phyloP scores from a whole-genome alignment of 1,284 basidiomycete genomes.

The Taiwanofungus camphoratus region DNA sequence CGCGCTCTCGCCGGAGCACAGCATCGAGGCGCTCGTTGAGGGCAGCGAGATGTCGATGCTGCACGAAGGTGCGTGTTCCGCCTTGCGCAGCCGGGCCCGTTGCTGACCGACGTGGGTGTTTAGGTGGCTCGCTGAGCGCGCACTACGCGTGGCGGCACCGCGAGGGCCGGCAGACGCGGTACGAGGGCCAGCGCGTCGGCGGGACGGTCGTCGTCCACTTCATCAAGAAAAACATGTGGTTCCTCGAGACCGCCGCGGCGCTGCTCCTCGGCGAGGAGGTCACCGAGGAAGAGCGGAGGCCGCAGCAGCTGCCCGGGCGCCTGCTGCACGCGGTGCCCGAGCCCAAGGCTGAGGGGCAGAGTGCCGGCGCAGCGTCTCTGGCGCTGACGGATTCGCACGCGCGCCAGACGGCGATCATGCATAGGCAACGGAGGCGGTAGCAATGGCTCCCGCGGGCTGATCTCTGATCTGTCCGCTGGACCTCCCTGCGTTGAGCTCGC shows the following conservation, averaged over 20 bases:
- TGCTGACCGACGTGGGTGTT: background rate
- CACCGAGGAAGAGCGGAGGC: conserved; percentile 33
- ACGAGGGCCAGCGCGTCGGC: conserved; percentile 70
- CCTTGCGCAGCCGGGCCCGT: conserved; percentile 1
- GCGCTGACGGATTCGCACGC: background rate
- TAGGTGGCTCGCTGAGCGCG: conserved; percentile 48
- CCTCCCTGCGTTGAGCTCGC: too few relatives aligned
- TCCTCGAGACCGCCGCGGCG: conserved; percentile 87
- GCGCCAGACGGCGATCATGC: background rate
- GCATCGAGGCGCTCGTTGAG: conserved; percentile 91
- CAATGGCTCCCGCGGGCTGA: too few relatives aligned
- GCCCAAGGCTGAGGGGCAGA: background rate
- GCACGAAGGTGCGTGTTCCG: conserved; percentile 43
- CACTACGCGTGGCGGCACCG: conserved; percentile 63
- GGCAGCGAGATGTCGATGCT: conserved; percentile 77
- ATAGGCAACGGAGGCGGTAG: background rate
- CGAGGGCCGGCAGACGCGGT: conserved; percentile 63
- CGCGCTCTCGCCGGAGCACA: conserved; percentile 61
- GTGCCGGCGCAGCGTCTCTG: too few relatives aligned
- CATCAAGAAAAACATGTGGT: conserved; percentile 97
- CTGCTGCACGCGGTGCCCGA: background rate
- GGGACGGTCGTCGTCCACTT: conserved; percentile 96
- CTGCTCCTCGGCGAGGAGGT: conserved; percentile 73
- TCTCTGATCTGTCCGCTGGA: too few relatives aligned
- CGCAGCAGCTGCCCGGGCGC: background rate